Percentiles rank a stretch among this genome's conserved stretches.
Conservation (phyloP, 768 basidiomycete species). For the Suillus tomentosus region DNA sequence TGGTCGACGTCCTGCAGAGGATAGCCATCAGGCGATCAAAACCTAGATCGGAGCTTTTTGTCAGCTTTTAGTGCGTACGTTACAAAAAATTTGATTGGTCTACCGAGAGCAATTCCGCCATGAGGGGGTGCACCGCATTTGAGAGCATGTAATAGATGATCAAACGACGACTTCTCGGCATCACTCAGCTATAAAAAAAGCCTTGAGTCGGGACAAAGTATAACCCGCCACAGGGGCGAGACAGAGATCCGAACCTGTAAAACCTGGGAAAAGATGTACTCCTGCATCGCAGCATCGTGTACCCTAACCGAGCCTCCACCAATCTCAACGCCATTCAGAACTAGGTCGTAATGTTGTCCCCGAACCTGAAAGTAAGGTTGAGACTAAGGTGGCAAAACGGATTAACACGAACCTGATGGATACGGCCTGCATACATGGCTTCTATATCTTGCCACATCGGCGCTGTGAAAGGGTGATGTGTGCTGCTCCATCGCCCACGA, state of each 20-base stretch:
- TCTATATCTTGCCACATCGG: conserved; percentile 90
- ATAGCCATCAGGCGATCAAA: conserved; percentile 94
- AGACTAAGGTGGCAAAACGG: conserved; percentile 9
- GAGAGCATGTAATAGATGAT: conserved; percentile 84
- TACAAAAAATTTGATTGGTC: conserved; percentile 25
- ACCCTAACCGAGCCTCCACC: conserved; percentile 93
- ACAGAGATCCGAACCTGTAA: conserved; percentile 60
- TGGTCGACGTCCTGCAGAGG: conserved; percentile 82
- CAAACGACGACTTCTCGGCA: conserved; percentile 73
- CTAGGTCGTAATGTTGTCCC: conserved; percentile 96
- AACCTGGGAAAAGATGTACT: conserved; percentile 73
- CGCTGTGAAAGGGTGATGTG: conserved; percentile 96
- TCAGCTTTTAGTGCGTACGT: conserved; percentile 17
- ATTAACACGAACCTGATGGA: conserved; percentile 49
- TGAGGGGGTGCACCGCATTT: conserved; percentile 93
- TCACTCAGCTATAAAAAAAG: conserved; percentile 59
- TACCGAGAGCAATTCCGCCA: conserved; percentile 91
- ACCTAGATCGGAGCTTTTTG: conserved; percentile 46
- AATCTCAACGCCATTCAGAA: conserved; percentile 91
- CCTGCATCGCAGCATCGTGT: conserved; percentile 87
- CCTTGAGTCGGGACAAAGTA: conserved; percentile 15
- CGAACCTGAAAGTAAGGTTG: conserved; percentile 59
- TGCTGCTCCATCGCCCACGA: conserved; percentile 86
- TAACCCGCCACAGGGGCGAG: conserved; percentile 15
- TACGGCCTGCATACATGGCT: conserved; percentile 68